phyloP scores from a whole-genome alignment of 768 basidiomycete species.

The Clitopilus passeckerianus region DNA sequence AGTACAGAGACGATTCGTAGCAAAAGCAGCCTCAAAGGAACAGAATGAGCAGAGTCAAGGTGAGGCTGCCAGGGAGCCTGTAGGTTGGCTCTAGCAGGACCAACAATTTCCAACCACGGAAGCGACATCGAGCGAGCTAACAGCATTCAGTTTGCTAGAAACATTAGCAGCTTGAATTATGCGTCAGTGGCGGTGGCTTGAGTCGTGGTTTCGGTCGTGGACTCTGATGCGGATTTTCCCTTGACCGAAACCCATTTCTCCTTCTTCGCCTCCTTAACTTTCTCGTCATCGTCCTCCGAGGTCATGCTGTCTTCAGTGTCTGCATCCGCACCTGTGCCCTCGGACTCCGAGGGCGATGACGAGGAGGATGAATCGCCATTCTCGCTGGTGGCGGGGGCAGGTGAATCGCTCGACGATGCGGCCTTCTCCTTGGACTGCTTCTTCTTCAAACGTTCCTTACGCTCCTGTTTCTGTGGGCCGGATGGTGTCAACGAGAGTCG shows the following conservation, averaged over 20 bases:
- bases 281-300: constrained; percentile 66
- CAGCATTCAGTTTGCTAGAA: not conserved
- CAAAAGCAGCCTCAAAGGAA: not conserved
- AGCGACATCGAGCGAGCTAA: not conserved
- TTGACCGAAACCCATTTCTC: constrained; percentile 83
- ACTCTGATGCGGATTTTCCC: constrained; percentile 27
- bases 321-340: constrained; percentile 61
- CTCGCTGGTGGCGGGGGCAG: constrained; percentile 27
- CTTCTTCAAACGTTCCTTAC: constrained; percentile 51
- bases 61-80: not conserved
- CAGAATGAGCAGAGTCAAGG: not conserved
- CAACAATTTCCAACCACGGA: not conserved
- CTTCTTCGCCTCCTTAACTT: constrained; percentile 30
- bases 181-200: constrained; percentile 14
- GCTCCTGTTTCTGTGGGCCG: constrained; percentile 42
- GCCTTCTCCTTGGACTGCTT: constrained; percentile 13
- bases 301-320: constrained; percentile 76
- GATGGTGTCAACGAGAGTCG: not conserved
- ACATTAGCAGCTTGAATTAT: constrained; percentile 3
- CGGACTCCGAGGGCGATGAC: constrained; percentile 53
- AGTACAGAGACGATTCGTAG: not conserved
- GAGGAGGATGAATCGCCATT: constrained; percentile 28
- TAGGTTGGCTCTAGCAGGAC: not conserved
- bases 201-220: constrained; percentile 3
- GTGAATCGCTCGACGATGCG: not conserved